Conservation (phyloP, 1,284 basidiomycete species). For the Termitomyces sp. region DNA sequence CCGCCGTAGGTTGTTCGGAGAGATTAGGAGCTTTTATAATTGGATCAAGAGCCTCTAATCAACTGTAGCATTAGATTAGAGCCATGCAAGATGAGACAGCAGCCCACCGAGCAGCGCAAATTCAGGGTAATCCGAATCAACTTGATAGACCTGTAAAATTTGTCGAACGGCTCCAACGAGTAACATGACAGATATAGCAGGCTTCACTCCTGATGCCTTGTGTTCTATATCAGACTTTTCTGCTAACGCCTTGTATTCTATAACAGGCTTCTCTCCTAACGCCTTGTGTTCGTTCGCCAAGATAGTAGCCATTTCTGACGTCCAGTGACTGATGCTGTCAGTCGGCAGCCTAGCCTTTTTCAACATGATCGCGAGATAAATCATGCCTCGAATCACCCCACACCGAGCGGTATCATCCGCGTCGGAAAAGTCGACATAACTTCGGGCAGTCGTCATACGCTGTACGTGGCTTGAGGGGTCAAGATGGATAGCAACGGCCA, state of each 20-base stretch:
- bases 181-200: conserved; percentile 36
- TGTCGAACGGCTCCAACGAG: conserved; percentile 59
- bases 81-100: conserved; percentile 21
- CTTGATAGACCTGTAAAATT: conserved; percentile 50
- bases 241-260: conserved; percentile 34
- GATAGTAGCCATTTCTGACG: conserved; percentile 55
- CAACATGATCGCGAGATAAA: conserved; percentile 69
- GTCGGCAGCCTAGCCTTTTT: conserved; percentile 56
- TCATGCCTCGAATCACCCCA: conserved; percentile 73
- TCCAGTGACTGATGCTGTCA: conserved; percentile 58
- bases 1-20: conserved; percentile 32
- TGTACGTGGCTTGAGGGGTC: conserved; percentile 48
- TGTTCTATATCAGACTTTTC: not conserved
- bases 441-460: conserved; percentile 56
- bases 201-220: no score
- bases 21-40: conserved; percentile 21
- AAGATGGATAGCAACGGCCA: conserved; percentile 75
- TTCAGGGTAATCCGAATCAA: conserved; percentile 58
- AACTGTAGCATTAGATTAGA: conserved; percentile 11
- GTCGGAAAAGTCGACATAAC: conserved; percentile 64
- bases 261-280: not conserved
- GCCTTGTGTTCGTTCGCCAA: conserved; percentile 57
- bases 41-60: conserved; percentile 24
- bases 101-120: conserved; percentile 44
- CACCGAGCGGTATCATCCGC: conserved; percentile 70